These are phyloP conservation scores for Exophiala sp. DNA, from an alignment of 2,329 filamentous ascomycete species.

Conservation along the genomic window DNA sequence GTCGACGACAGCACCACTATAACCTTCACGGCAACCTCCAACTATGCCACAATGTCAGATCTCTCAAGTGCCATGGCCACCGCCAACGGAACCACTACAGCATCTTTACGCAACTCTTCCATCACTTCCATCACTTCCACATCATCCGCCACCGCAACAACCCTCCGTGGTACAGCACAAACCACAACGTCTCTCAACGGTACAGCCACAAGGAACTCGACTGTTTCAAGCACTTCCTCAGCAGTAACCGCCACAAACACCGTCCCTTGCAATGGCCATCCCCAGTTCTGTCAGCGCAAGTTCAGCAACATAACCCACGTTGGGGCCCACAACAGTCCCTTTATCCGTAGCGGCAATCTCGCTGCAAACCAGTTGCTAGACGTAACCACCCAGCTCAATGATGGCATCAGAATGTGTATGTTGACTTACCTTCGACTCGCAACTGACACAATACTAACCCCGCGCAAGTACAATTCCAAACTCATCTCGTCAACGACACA, in stretches of 20 bases:
- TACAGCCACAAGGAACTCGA: conserved; percentile 46
- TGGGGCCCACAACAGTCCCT: conserved; percentile 77
- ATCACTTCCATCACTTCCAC: conserved; percentile 35
- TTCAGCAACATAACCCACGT: conserved; percentile 81
- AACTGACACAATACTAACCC: background rate
- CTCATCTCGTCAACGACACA: conserved; percentile 54
- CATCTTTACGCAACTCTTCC: conserved; percentile 25
- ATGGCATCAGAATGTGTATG: conserved; percentile 61
- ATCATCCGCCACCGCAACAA: conserved; percentile 33
- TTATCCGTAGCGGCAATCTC: conserved; percentile 65
- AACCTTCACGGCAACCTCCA: conserved; percentile 28
- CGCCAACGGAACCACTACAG: conserved; percentile 15
- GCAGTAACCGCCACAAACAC: conserved; percentile 61
- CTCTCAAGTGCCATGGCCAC: conserved; percentile 23
- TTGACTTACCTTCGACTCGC: conserved; percentile 6
- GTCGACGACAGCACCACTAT: conserved; percentile 28
- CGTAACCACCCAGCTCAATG: conserved; percentile 70
- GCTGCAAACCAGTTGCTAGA: conserved; percentile 70
- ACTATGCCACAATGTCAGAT: conserved; percentile 26
- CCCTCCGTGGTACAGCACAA: conserved; percentile 39
- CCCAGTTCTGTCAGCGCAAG: conserved; percentile 70
- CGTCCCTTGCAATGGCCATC: conserved; percentile 72
- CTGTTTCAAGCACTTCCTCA: conserved; percentile 45
- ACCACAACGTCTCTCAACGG: conserved; percentile 44
- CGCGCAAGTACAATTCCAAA: conserved; percentile 56